These are phyloP conservation scores for Hysterangium stoloniferum DNA, from an alignment of 768 basidiomycete genomes.

Conservation along the genomic window DNA sequence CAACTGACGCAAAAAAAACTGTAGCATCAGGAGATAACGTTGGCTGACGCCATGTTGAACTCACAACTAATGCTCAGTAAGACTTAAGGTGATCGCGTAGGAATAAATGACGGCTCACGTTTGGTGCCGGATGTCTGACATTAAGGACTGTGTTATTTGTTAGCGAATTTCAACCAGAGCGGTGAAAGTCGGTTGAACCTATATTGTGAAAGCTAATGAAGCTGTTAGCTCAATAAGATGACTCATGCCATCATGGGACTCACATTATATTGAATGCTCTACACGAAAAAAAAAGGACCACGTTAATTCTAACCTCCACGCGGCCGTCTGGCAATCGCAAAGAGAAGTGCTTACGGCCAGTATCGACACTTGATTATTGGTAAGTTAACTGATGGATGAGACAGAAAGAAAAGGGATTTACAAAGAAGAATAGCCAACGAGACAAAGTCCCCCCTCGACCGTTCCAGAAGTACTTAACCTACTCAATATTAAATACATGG, in stretches of 20 bases:
- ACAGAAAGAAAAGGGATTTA: background rate
- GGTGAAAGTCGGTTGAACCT: background rate
- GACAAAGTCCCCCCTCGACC: background rate
- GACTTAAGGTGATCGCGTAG: background rate
- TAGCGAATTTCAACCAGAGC: too few relatives aligned
- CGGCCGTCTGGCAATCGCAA: background rate
- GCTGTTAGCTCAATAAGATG: too few relatives aligned
- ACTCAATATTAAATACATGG: background rate
- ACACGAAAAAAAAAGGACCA: background rate
- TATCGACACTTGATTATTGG: background rate
- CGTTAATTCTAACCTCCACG: too few relatives aligned
- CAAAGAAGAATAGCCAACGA: background rate
- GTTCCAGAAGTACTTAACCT: slow-evolving; percentile 5
- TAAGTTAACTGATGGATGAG: background rate
- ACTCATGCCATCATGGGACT: background rate
- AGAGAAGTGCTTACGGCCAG: slow-evolving; percentile 1
- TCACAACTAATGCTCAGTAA: slow-evolving; percentile 1
- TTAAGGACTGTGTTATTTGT: background rate
- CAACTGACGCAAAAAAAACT: background rate
- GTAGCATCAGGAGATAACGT: too few relatives aligned
- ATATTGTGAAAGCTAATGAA: background rate
- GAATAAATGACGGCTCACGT: background rate
- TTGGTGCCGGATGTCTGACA: background rate
- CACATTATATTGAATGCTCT: slow-evolving; percentile 1
- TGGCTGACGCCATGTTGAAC: too few relatives aligned